Base-by-base conservation (phyloP, 345 rosid genomes). In the Heritiera fomes region DNA sequence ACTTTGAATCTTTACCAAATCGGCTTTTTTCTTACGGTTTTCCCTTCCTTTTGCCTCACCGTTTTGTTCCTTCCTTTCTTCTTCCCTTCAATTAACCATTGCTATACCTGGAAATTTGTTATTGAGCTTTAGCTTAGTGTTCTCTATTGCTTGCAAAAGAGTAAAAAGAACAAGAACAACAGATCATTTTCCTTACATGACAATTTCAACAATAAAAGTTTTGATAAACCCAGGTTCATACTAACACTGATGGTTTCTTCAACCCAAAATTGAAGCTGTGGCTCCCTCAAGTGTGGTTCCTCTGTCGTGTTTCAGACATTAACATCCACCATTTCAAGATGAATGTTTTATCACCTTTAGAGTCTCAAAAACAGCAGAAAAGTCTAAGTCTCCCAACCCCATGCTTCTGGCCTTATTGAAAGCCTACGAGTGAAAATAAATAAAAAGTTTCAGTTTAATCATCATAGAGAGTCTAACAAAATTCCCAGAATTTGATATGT, bases 381-480 rank as follows among this genome's bases (percentile, higher is more conserved):
- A 93, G 87, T 95, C 99, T 0, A 76, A 86, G 73, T 95, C 97
- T 68, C 94, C 99, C 8, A 95, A 80, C 41, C 95, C 98, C 90
- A 95, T 80, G 91, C 94, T 87, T 81, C 93, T 87, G 13, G 96
- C 99, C 87, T 90, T 95, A 87, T 95, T 93, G 86, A 91, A 95
- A n/a, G 92, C 92, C 98, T 95, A 84, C 78, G 74, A 80, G 5
- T 70, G 56, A 41, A 49, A 38, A 49, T 13, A 5, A 7, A 73
- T 20, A 49, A 8, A 9, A 67, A 40, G 62, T 66, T 76, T 18
- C 7, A 11, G 71, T 55, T 59, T 20, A 66, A 50, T 61, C n/a
- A 64, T 15, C 59, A 56, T 41, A 30, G 1, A 62, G 41, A 8
- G 12, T 62, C 65, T 11, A 9, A 30, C 3, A 28, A 61, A 61